Conservation (phyloP, 495 filamentous ascomycete species). For the Xanthoparmelia taractica region DNA sequence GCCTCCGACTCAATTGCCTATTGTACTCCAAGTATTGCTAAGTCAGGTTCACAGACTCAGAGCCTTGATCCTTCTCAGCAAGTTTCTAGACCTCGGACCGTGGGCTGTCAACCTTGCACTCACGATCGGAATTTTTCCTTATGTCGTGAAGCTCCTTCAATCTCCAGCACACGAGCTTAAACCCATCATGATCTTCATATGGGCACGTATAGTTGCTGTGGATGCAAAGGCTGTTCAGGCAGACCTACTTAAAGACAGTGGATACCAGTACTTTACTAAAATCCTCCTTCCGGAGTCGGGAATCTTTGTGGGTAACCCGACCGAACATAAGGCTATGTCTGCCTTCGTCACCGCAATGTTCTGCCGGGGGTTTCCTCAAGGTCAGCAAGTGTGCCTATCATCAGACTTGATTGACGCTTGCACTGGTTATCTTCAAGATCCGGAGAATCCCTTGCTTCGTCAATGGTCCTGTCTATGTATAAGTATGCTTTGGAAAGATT, state of each 20-base stretch:
- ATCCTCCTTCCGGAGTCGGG: slow-evolving; percentile 76
- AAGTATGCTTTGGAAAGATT: slow-evolving; percentile 88
- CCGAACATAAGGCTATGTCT: slow-evolving; percentile 97
- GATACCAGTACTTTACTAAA: slow-evolving; percentile 89
- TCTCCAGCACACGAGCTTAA: slow-evolving; percentile 92
- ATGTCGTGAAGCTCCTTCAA: slow-evolving; percentile 91
- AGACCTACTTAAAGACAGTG: slow-evolving; percentile 91
- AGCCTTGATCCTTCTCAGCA: slow-evolving; percentile 84
- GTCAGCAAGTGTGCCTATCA: slow-evolving; percentile 79
- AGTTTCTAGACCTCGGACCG: slow-evolving; percentile 89
- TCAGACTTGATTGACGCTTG: slow-evolving; percentile 76
- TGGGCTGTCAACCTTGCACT: slow-evolving; percentile 96
- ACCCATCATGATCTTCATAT: slow-evolving; percentile 99
- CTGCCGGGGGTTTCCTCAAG: slow-evolving; percentile 85
- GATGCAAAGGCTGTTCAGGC: slow-evolving; percentile 72
- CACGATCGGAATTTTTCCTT: slow-evolving; percentile 97
- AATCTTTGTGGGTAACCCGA: slow-evolving; percentile 75
- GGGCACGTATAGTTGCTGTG: slow-evolving; percentile 93
- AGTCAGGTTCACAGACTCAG: slow-evolving; percentile 93
- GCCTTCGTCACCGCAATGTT: slow-evolving; percentile 96
- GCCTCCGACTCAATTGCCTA: slow-evolving; percentile 86
- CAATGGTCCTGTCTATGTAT: slow-evolving; percentile 97
- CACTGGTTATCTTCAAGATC: slow-evolving; percentile 69
- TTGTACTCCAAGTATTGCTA: slow-evolving; percentile 90
- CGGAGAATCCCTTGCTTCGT: slow-evolving; percentile 76